These are phyloP conservation scores for Rhamnella rubrinervis DNA, from an alignment of 331 rosid species.

Conservation along the genomic window DNA sequence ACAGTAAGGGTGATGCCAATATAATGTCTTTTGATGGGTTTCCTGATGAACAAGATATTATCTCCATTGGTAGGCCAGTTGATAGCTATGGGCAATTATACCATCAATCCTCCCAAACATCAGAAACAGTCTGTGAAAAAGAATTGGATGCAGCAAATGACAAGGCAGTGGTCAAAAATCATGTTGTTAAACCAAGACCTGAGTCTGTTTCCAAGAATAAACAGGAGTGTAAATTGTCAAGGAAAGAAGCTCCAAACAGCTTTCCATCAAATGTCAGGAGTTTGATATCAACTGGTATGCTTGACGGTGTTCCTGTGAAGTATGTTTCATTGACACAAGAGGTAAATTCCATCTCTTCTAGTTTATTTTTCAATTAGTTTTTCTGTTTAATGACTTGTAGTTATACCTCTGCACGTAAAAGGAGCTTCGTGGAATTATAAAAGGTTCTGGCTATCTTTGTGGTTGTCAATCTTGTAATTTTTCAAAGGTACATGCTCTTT, in stretches of 20 bases:
- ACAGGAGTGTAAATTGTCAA: constrained; percentile 49
- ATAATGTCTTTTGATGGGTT: constrained; percentile 61
- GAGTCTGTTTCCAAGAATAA: constrained; percentile 53
- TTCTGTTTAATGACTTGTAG: constrained; percentile 18
- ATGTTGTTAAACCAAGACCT: constrained; percentile 41
- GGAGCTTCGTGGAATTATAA: constrained; percentile 87
- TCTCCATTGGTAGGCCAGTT: constrained; percentile 50
- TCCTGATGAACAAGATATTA: constrained; percentile 59
- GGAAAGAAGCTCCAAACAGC: constrained; percentile 88
- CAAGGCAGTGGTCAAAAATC: constrained; percentile 38
- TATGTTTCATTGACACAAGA: constrained; percentile 72
- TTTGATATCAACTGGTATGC: constrained; percentile 86
- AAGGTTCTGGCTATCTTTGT: constrained; percentile 91
- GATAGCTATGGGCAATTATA: constrained; percentile 48
- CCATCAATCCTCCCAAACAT: constrained; percentile 56
- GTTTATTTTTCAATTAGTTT: constrained; percentile 15
- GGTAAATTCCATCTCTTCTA: constrained; percentile 50
- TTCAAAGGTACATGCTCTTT: constrained; percentile 52
- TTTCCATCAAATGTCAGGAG: constrained; percentile 88
- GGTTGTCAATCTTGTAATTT: constrained; percentile 76
- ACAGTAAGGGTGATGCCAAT: constrained; percentile 44
- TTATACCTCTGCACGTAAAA: constrained; percentile 35
- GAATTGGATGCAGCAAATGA: constrained; percentile 45
- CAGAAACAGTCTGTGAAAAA: constrained; percentile 42
- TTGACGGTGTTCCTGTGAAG: constrained; percentile 93